These are phyloP conservation scores for Aspergillus unguis DNA, from an alignment of 2,329 filamentous ascomycete genomes.

Conservation along the genomic window DNA sequence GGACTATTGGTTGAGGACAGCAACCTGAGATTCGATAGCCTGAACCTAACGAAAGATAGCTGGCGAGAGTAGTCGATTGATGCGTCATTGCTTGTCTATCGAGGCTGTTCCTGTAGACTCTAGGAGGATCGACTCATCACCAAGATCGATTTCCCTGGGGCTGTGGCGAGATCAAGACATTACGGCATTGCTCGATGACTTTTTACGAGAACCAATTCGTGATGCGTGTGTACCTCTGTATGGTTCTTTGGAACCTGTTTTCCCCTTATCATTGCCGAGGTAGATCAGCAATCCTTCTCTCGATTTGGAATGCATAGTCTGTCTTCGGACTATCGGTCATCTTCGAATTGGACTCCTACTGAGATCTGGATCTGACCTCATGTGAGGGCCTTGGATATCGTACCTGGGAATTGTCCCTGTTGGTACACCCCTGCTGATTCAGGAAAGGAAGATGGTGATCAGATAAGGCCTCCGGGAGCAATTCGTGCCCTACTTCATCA, in stretches of 20 bases:
- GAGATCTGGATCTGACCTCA: background rate
- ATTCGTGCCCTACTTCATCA: background rate
- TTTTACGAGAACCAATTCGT: too few species aligned
- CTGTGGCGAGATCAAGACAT: background rate
- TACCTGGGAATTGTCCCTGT: background rate
- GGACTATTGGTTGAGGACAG: background rate
- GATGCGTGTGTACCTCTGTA: background rate
- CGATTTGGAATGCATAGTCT: constrained; percentile 1
- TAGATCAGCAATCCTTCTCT: background rate
- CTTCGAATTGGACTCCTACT: background rate
- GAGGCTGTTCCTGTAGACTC: constrained; percentile 9
- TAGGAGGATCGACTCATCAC: constrained; percentile 6
- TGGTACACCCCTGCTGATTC: constrained; percentile 4
- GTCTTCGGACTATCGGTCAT: background rate
- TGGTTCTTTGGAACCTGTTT: background rate
- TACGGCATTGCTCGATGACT: background rate
- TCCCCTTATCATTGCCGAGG: constrained; percentile 1
- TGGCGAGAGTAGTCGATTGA: background rate
- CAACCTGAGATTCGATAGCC: background rate
- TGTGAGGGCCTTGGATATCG: background rate
- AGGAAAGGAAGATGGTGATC: constrained; percentile 7
- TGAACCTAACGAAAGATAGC: background rate
- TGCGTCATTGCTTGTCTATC: background rate
- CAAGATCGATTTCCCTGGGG: constrained; percentile 6
- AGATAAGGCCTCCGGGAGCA: constrained; percentile 3